Conservation (phyloP, 345 rosid species). For the Eucalyptus grandis region DNA sequence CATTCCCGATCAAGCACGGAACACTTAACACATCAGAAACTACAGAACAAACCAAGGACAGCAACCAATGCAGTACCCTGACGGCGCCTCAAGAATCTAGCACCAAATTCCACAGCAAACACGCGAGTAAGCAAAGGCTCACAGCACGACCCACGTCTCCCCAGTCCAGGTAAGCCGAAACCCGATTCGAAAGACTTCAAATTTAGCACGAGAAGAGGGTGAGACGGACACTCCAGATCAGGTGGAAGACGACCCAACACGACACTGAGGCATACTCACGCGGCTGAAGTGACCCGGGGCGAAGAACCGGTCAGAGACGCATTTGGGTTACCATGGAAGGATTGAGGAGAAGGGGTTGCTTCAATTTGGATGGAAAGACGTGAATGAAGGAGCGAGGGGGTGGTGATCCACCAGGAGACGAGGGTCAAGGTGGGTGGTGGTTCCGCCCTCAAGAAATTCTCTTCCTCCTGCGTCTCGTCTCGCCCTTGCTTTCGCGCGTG, state of each 20-base stretch:
- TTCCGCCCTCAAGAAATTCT: neutral
- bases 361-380: neutral
- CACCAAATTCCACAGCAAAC: neutral
- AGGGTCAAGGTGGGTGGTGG: neutral
- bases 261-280: neutral
- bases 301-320: neutral
- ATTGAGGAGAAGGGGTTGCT: neutral
- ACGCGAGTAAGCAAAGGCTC: neutral
- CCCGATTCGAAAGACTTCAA: neutral
- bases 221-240: neutral
- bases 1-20: neutral
- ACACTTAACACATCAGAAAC: neutral
- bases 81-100: neutral
- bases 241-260: neutral
- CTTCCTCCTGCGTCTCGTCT: neutral
- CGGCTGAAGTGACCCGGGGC: neutral
- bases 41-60: neutral
- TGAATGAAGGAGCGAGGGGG: neutral
- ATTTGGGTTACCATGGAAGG: neutral
- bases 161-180: neutral
- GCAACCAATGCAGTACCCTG: neutral
- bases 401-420: neutral
- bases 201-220: neutral
- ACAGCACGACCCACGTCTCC: neutral
- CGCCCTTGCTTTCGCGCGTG: neutral